Base-by-base conservation (phyloP, 78 protist genomes). In the Ministeria vibrans region DNA sequence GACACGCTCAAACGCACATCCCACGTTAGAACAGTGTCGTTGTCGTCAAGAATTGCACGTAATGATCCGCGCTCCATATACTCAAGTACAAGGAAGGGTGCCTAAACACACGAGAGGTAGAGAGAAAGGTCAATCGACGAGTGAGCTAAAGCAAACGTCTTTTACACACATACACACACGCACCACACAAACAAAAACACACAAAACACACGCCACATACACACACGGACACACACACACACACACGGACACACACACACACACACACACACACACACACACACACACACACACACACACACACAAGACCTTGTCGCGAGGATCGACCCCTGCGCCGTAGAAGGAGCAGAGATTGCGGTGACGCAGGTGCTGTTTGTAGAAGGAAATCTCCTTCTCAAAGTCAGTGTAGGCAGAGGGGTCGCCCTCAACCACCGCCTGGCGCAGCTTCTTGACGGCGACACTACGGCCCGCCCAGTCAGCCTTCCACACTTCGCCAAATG, bases 391-490 rank as follows among this genome's bases (percentile, higher is more conserved):
- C 55, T 18, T 13, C 7, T 13, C 55, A 7, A 46, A 46, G 13
- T 18, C 55, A 46, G 55, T 18, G 55, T 18, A 7, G 13, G 7
- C 28, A 46, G 55, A 46, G 7, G 28, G 55, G 13, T 46, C 55
- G 55, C 55, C 7, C 55, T 46, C 55, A 13, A 46, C 55, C 55
- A 46, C 55, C 28, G 7, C 55, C 28, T 46, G 66, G n/a, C 20
- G 28, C 36, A 59, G 66, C 66, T 59, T 59, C n/a, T 59, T 59
- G 34, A 59, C 66, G 66, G 66, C 66, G n/a, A 59, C 66, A 23
- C 28, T 59, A 23, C 20, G 20, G 34, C 66, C 66, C 66, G 20
- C 28, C 66, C 66, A 59, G 66, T 59, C 66, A 30, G 66, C 66
- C 66, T 59, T 59, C 36, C 28, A 59, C 66, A 59, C 28, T 59